A percentile compares a stretch with the other conserved stretches of the same genome.
phyloP scores from a whole-genome alignment of 1,284 basidiomycete species.

The Trichosporon faecale region DNA sequence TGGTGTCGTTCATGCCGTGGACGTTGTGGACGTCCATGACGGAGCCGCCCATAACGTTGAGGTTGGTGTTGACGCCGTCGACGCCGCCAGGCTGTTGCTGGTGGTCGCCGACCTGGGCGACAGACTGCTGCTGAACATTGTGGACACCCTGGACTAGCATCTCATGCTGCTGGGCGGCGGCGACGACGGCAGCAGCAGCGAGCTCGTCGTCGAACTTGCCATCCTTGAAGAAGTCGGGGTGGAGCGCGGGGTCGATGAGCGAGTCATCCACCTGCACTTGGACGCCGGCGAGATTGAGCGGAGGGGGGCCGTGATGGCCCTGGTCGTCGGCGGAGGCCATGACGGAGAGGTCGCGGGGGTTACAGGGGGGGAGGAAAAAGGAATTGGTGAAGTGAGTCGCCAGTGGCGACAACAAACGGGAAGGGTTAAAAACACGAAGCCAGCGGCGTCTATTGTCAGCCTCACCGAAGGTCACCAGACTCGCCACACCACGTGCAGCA shows the following conservation, averaged over 20 bases:
- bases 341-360: neutral
- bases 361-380: conserved; percentile 13
- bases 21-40: conserved; percentile 14
- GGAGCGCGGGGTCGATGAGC: conserved; percentile 25
- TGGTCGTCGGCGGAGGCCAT: conserved; percentile 13
- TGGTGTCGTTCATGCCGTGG: conserved; percentile 7
- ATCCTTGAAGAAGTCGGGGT: conserved; percentile 23
- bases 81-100: conserved; percentile 7
- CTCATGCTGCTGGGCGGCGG: conserved; percentile 19
- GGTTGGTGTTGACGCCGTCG: conserved; percentile 1
- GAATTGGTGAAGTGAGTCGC: conserved; percentile 6
- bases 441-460: neutral
- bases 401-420: conserved; percentile 7
- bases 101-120: neutral
- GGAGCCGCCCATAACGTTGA: neutral
- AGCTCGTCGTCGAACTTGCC: conserved; percentile 27
- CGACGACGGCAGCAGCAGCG: conserved; percentile 23
- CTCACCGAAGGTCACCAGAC: conserved; percentile 1
- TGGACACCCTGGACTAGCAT: conserved; percentile 9
- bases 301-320: conserved; percentile 15
- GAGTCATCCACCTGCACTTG: conserved; percentile 21
- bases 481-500: neutral
- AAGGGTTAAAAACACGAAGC: neutral
- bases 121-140: neutral
- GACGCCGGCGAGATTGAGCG: conserved; percentile 28